phyloP scores from a whole-genome alignment of 306 rosid species.

The Lagenaria siceraria region DNA sequence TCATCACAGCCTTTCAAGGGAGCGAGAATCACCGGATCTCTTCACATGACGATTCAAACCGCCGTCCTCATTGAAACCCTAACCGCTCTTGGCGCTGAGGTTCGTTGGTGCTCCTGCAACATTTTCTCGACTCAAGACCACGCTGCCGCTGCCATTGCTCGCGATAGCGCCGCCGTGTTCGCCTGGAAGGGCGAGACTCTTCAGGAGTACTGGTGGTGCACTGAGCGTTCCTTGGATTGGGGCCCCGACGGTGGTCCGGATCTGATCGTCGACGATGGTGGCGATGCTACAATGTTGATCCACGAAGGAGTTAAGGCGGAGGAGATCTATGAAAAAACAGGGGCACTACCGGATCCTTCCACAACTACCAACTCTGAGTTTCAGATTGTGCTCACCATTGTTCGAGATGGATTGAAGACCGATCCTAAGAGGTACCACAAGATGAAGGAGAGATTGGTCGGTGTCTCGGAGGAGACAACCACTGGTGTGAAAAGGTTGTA shows the following conservation, averaged over 20 bases:
- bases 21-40: constrained; percentile 76
- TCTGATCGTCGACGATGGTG: constrained; percentile 89
- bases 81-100: constrained; percentile 93
- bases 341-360: constrained; percentile 48
- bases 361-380: constrained; percentile 76
- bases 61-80: constrained; percentile 95
- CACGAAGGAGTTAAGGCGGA: constrained; percentile 98
- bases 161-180: constrained; percentile 77
- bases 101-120: constrained; percentile 96
- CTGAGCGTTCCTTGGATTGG: constrained; percentile 89
- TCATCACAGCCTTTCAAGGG: constrained; percentile 78
- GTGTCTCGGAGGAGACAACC: constrained; percentile 94
- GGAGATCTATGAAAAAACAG: constrained; percentile 41
- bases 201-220: constrained; percentile 99
- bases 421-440: constrained; percentile 82
- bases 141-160: constrained; percentile 88
- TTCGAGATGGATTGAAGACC: constrained; percentile 62
- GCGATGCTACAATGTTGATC: constrained; percentile 63
- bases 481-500: constrained; percentile 97
- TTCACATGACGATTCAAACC: constrained; percentile 98
- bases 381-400: constrained; percentile 60
- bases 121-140: constrained; percentile 97
- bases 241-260: constrained; percentile 87
- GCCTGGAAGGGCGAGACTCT: constrained; percentile 98
- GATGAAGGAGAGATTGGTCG: constrained; percentile 79